phyloP scores from a whole-genome alignment of 805 yeast genomes.

The Kodamaea jinghongensis region DNA sequence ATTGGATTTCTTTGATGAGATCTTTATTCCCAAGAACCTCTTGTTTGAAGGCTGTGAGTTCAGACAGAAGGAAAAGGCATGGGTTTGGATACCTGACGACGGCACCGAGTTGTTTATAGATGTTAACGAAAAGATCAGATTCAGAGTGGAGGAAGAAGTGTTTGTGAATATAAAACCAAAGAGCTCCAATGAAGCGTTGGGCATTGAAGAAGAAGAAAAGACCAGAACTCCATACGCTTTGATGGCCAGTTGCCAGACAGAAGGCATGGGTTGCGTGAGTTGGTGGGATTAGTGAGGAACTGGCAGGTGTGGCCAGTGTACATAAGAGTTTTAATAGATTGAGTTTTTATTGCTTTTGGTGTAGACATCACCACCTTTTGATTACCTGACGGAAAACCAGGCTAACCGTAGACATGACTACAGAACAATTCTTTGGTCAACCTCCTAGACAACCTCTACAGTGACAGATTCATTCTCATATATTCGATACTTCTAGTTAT shows the following conservation, averaged over 20 bases:
- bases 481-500: no score
- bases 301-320: no score
- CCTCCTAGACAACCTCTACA: no score
- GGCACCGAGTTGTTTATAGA: conserved; percentile 80
- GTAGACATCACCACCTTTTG: no score
- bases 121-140: conserved; percentile 85
- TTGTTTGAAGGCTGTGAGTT: conserved; percentile 75
- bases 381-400: no score
- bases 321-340: no score
- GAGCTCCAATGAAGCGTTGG: conserved; percentile 54
- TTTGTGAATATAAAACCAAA: conserved; percentile 82
- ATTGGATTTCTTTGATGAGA: conserved; percentile 88
- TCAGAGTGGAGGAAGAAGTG: conserved; percentile 85
- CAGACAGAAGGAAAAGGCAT: conserved; percentile 77
- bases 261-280: conserved; percentile 93
- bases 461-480: no score
- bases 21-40: conserved; percentile 80
- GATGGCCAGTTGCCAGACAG: conserved; percentile 87
- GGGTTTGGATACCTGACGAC: conserved; percentile 88
- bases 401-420: no score
- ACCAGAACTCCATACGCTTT: conserved; percentile 70
- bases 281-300: conserved; percentile 85
- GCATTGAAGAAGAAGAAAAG: conserved; percentile 28
- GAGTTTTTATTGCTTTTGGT: no score
- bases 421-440: no score